phyloP scores from a whole-genome alignment of 2,329 filamentous ascomycete species.

The Botrytis cinerea region DNA sequence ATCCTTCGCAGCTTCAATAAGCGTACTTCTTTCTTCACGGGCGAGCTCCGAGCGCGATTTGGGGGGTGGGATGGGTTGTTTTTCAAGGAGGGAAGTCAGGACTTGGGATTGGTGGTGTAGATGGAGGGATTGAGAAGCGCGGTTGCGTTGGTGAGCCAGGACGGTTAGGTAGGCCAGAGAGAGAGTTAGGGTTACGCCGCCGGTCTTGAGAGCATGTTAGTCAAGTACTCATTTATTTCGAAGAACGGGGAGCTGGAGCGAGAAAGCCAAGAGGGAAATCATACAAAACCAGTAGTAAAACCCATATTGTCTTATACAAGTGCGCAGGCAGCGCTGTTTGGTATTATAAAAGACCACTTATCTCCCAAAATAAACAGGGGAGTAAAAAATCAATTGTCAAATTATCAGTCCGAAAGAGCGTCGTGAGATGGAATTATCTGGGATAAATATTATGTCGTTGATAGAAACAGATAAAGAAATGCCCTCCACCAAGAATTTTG shows the following conservation, averaged over 20 bases:
- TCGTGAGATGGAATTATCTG: conserved; percentile 19
- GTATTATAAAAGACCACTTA: conserved; percentile 4
- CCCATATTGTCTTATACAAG: conserved; percentile 55
- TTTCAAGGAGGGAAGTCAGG: conserved; percentile 55
- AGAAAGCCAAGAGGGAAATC: conserved; percentile 40
- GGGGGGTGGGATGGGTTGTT: conserved; percentile 50
- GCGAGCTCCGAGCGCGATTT: conserved; percentile 55
- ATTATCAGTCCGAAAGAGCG: conserved; percentile 33
- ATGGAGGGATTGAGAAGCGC: conserved; percentile 39
- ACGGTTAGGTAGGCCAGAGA: conserved; percentile 72
- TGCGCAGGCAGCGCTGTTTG: conserved; percentile 29
- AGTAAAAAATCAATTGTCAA: neutral
- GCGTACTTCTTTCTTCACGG: conserved; percentile 53
- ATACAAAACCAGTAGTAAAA: conserved; percentile 73
- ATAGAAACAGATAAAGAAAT: conserved; percentile 21
- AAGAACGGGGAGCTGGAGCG: neutral
- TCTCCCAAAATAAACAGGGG: neutral
- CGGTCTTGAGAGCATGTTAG: conserved; percentile 54
- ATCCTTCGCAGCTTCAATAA: conserved; percentile 71
- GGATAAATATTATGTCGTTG: conserved; percentile 25
- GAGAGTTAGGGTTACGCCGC: conserved; percentile 74
- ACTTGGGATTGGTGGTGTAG: conserved; percentile 52
- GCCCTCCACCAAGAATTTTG: conserved; percentile 21
- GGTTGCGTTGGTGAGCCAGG: conserved; percentile 68
- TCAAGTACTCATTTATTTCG: conserved; percentile 12